A percentile compares a stretch with the other conserved stretches of the same genome.
phyloP scores from a whole-genome alignment of 495 filamentous ascomycete species.

The Staphylotrichum tortipilum region DNA sequence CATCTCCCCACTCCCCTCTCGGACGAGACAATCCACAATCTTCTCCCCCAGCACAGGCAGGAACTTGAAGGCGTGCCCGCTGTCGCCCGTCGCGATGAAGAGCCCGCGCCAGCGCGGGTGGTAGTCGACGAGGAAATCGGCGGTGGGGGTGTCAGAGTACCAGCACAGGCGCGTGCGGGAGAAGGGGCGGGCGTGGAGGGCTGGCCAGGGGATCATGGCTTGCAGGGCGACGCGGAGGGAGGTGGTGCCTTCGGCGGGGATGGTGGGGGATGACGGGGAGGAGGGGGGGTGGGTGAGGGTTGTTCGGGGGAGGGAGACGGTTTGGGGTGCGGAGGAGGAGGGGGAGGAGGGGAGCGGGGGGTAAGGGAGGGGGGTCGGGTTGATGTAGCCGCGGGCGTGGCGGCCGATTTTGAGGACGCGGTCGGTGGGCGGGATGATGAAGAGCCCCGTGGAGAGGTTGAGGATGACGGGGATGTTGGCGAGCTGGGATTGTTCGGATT shows the following conservation, averaged over 20 bases:
- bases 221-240: constrained; percentile 54
- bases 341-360: constrained; percentile 34
- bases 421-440: constrained; percentile 68
- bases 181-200: constrained; percentile 56
- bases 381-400: constrained; percentile 75
- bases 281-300: constrained; percentile 33
- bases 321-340: neutral
- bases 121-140: constrained; percentile 72
- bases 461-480: constrained; percentile 63
- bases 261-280: too few relatives aligned
- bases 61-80: constrained; percentile 86
- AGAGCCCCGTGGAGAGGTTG: constrained; percentile 72
- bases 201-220: constrained; percentile 49
- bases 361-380: constrained; percentile 45
- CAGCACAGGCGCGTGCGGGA: constrained; percentile 69
- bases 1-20: constrained; percentile 49
- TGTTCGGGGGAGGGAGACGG: constrained; percentile 42
- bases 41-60: constrained; percentile 75
- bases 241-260: constrained; percentile 52
- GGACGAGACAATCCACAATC: constrained; percentile 59
- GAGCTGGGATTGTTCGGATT: constrained; percentile 56
- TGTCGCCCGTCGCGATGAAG: constrained; percentile 77
- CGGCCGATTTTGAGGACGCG: constrained; percentile 71
- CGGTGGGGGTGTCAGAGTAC: constrained; percentile 77
- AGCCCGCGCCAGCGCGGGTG: constrained; percentile 59